Evolutionary conservation across 208 protist species (phyloP), one percentile per base, ranked within the genome.

Genomic region (Trypanosoma theileri): DNA sequence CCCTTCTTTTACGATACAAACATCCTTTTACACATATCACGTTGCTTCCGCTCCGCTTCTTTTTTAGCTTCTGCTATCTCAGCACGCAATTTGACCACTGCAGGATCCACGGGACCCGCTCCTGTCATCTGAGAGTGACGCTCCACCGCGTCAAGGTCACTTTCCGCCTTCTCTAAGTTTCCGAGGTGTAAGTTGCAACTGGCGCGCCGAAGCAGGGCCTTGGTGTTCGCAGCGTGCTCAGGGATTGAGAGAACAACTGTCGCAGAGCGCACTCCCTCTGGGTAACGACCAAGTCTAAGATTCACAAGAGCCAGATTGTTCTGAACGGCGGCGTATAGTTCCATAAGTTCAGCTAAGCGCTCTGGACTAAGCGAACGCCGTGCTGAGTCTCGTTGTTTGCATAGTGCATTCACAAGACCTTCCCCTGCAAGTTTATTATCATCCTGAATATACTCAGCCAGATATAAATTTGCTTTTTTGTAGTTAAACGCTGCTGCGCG

Each of bases 121-220:
- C 45, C 28, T 22, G 28, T 35, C 28, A 28, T 52, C 19, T 21
- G 6, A 12, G 59, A 50, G 55, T 46, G 26, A 60, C 58, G 16
- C 45, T 70, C 64, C 26, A 83, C 46, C 26, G 22, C 31, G 14
- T 80, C 14, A 17, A 85, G 24, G 57, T 94, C 82, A n/a, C 31
- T 64, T 59, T 82, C 78, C 26, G 82, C 88, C 22, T 54, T 48
- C 1, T 64, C 68, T 58, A 69, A 77, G 0, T 81, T 53, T 0
- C 51, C 62, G 14, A 88, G 73, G 22, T 63, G 41, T 10, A 84
- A 54, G 55, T 70, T 55, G 53, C 81, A 83, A 28, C 46, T 54
- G n/a, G 81, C 85, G 14, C 88, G 85, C 4, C 88, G 80, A 55
- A 89, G 72, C 53, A 89, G 72, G n/a, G 86, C 88, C 69, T 90